Percentiles rank a stretch among this genome's conserved stretches.
These are phyloP conservation scores for Capsicum pubescens DNA, from an alignment of 257 asterid genomes.

Conservation along the genomic window DNA sequence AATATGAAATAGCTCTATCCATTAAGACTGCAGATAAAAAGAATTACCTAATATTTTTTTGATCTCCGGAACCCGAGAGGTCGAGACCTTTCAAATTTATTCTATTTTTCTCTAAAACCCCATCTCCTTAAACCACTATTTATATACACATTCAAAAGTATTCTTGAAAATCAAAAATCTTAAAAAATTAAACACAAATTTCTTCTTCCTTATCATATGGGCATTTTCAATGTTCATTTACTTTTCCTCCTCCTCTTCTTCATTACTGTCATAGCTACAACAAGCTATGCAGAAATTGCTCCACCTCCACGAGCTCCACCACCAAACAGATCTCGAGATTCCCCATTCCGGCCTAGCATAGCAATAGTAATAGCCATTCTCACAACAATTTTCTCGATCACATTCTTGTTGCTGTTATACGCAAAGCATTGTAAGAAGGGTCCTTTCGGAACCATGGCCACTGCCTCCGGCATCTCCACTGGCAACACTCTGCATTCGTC, in stretches of 20 bases:
- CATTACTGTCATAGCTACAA: background rate
- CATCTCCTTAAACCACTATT: constrained; percentile 23
- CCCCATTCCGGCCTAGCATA: constrained; percentile 60
- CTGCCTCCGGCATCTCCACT: background rate
- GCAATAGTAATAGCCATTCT: constrained; percentile 57
- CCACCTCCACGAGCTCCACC: constrained; percentile 29
- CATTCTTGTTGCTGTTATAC: constrained; percentile 65
- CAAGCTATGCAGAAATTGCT: background rate
- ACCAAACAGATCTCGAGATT: background rate
- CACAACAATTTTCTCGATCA: constrained; percentile 64
- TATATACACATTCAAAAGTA: constrained; percentile 16
- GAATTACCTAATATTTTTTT: too few species aligned
- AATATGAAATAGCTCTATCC: too few species aligned
- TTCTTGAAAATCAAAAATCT: background rate
- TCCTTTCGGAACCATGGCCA: background rate
- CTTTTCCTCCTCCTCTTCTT: constrained; percentile 26
- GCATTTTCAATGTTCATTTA: constrained; percentile 30
- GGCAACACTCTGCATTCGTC: constrained; percentile 8
- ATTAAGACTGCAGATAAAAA: too few species aligned
- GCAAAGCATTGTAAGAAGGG: constrained; percentile 70
- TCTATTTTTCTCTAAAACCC: background rate
- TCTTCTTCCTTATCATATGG: constrained; percentile 28
- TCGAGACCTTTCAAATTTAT: too few species aligned
- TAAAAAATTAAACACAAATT: too few species aligned
- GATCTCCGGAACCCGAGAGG: too few species aligned